phyloP scores from a whole-genome alignment of 768 basidiomycete genomes.

The Pleurotus platypus region DNA sequence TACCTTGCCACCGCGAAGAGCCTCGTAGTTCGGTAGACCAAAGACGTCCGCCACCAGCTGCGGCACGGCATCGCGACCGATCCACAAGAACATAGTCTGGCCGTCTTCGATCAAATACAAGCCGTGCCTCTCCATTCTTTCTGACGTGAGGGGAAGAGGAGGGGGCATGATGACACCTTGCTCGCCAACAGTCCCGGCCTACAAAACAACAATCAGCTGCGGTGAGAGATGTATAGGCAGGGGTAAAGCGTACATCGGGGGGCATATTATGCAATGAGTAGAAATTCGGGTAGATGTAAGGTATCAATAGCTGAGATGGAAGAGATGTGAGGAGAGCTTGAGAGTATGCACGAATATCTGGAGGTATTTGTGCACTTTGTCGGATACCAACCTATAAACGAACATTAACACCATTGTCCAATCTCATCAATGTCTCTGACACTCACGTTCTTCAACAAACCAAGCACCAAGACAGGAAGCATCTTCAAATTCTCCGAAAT shows the following conservation, averaged over 20 bases:
- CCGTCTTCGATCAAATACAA: conserved; percentile 96
- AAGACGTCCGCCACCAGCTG: conserved; percentile 94
- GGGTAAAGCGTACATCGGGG: conserved; percentile 57
- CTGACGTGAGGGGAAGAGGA: conserved; percentile 88
- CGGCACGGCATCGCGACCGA: conserved; percentile 98
- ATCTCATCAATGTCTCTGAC: not conserved
- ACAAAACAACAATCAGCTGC: not conserved
- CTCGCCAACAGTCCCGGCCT: conserved; percentile 92
- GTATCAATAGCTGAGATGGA: conserved; percentile 86
- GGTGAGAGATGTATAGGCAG: not conserved
- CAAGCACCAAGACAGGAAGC: conserved; percentile 87
- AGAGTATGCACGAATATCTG: conserved; percentile 93
- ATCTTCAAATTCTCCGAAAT: conserved; percentile 93
- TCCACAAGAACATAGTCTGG: conserved; percentile 97
- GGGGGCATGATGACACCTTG: conserved; percentile 85
- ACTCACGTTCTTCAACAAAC: conserved; percentile 88
- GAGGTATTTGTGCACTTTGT: conserved; percentile 95
- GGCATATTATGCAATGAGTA: conserved; percentile 97
- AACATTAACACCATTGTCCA: not conserved
- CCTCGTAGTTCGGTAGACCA: conserved; percentile 82
- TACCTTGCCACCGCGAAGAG: conserved; percentile 92
- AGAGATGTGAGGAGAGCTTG: conserved; percentile 88
- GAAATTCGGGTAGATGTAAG: conserved; percentile 93
- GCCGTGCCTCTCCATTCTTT: conserved; percentile 91
- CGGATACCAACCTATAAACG: conserved; percentile 77